A percentile compares a stretch with the other conserved stretches of the same genome.
These are phyloP conservation scores for Fraxinus greggii DNA, from an alignment of 305 asterid species.

Conservation along the genomic window DNA sequence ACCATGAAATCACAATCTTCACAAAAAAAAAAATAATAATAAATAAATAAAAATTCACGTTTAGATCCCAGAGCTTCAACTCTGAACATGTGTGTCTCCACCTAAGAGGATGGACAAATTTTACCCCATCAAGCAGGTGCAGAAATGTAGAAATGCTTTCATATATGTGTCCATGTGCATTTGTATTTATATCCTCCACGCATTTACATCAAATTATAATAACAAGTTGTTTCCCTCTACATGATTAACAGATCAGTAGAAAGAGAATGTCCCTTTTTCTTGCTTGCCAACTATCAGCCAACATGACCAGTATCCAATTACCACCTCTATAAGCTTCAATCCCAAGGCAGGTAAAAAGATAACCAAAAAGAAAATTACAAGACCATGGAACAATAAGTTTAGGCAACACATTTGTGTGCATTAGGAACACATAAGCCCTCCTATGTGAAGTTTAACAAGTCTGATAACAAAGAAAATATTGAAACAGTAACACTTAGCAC, in stretches of 20 bases:
- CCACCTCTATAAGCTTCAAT: not conserved
- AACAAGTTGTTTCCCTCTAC: not conserved
- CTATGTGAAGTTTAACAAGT: not conserved
- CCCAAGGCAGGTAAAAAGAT: not conserved
- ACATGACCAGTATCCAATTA: not conserved
- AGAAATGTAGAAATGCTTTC: not conserved
- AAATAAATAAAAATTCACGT: not conserved
- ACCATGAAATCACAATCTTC: conserved; percentile 1
- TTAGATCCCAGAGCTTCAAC: not conserved
- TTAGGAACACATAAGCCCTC: not conserved
- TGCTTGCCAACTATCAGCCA: not conserved
- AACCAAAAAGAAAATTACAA: not conserved
- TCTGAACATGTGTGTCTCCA: conserved; percentile 1
- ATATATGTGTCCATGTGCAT: not conserved
- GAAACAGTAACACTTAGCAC: conserved; percentile 8
- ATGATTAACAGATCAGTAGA: not conserved
- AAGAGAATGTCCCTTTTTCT: not conserved
- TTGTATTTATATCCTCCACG: not conserved
- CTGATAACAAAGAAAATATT: not conserved
- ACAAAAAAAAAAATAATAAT: not conserved
- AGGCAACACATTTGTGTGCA: not conserved
- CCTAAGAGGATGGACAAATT: not conserved
- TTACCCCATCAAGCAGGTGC: not conserved
- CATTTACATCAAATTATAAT: not conserved
- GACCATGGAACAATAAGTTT: not conserved